phyloP scores from a whole-genome alignment of 2,329 filamentous ascomycete genomes.

The Diplodia mutila region DNA sequence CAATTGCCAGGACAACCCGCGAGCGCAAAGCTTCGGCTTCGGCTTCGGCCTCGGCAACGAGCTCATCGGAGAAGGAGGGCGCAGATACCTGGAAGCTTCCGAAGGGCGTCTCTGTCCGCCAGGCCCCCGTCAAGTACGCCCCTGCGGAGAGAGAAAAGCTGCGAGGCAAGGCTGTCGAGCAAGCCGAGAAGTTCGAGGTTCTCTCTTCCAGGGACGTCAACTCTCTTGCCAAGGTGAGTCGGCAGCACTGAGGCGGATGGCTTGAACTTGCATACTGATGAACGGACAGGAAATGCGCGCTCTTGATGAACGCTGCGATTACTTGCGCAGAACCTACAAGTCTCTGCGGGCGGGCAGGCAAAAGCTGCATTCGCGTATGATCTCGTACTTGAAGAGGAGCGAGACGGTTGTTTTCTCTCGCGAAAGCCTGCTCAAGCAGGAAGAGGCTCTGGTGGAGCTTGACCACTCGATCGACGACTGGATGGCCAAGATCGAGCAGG shows the following conservation, averaged over 20 bases:
- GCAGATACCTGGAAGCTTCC: slow-evolving; percentile 43
- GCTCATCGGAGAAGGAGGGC: slow-evolving; percentile 40
- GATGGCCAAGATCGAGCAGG: slow-evolving; percentile 77
- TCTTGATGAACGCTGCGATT: slow-evolving; percentile 78
- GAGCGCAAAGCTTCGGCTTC: slow-evolving; percentile 29
- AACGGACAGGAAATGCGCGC: slow-evolving; percentile 64
- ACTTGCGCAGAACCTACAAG: slow-evolving; percentile 75
- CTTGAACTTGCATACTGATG: slow-evolving; percentile 35
- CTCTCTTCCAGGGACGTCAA: slow-evolving; percentile 45
- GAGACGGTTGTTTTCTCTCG: slow-evolving; percentile 72
- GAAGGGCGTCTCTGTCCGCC: slow-evolving; percentile 41
- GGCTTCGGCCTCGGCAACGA: slow-evolving; percentile 34
- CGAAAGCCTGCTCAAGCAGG: slow-evolving; percentile 76
- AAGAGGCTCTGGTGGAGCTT: slow-evolving; percentile 76
- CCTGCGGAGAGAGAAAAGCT: slow-evolving; percentile 42
- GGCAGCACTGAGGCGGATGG: slow-evolving; percentile 45
- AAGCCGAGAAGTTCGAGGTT: slow-evolving; percentile 47
- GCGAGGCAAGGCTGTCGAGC: slow-evolving; percentile 44
- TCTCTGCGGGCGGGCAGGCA: slow-evolving; percentile 75
- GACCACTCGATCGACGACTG: slow-evolving; percentile 80
- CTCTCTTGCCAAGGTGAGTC: slow-evolving; percentile 57
- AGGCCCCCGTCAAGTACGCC: slow-evolving; percentile 40
- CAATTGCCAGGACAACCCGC: slow-evolving; percentile 33
- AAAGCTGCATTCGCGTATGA: slow-evolving; percentile 76
- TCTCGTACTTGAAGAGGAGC: slow-evolving; percentile 73